Conservation (phyloP, 495 filamentous ascomycete genomes). For the Penicillium bovifimosum region DNA sequence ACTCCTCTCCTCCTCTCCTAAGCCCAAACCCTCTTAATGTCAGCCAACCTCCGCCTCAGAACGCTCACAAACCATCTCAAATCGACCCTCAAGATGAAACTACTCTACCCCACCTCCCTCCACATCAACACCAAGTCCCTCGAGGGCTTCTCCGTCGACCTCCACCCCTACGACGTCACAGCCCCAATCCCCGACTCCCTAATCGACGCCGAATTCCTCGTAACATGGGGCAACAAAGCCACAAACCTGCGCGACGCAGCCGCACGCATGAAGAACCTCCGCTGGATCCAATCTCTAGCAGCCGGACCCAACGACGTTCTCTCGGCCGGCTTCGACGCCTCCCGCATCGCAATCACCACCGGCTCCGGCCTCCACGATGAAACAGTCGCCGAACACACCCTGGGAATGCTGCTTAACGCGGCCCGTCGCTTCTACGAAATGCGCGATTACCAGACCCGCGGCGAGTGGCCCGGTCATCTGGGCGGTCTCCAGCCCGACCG, state of each 20-base stretch:
- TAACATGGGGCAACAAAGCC: constrained; percentile 52
- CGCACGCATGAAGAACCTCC: constrained; percentile 42
- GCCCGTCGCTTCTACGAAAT: constrained; percentile 52
- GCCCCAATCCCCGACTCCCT: constrained; percentile 45
- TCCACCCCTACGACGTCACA: constrained; percentile 52
- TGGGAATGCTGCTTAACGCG: constrained; percentile 47
- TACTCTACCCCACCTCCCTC: constrained; percentile 57
- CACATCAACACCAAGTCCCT: constrained; percentile 43
- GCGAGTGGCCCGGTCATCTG: constrained; percentile 51
- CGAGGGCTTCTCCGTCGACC: constrained; percentile 46
- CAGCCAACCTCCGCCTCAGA: background rate
- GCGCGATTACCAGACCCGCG: constrained; percentile 50
- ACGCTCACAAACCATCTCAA: background rate
- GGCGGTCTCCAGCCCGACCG: constrained; percentile 43
- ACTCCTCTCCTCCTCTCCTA: background rate
- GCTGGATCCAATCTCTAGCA: constrained; percentile 57
- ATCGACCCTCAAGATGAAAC: constrained; percentile 42
- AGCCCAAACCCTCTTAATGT: background rate
- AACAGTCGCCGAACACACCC: constrained; percentile 55
- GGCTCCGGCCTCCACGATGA: constrained; percentile 57
- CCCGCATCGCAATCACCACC: constrained; percentile 41
- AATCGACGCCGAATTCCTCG: constrained; percentile 49
- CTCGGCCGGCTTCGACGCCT: constrained; percentile 47
- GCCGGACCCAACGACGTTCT: constrained; percentile 59
- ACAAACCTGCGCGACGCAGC: constrained; percentile 49